phyloP scores from a whole-genome alignment of 2,329 filamentous ascomycete species.

The Gremmenia infestans region DNA sequence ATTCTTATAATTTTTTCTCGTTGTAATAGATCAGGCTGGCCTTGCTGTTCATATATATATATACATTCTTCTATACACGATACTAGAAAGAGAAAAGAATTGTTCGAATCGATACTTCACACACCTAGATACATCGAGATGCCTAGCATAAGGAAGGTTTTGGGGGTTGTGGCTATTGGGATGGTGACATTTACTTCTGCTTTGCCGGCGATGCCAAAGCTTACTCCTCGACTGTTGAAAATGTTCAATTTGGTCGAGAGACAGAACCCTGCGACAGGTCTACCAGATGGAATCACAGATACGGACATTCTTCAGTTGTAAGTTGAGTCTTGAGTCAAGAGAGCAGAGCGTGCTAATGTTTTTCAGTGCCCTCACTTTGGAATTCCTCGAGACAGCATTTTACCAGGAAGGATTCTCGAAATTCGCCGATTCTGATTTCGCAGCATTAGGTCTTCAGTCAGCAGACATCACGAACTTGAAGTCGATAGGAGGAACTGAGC shows the following conservation, averaged over 20 bases:
- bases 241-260: constrained; percentile 13
- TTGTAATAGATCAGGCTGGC: constrained; percentile 30
- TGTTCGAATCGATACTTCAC: neutral
- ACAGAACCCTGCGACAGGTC: constrained; percentile 28
- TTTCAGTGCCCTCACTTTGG: constrained; percentile 61
- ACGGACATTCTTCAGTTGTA: constrained; percentile 50
- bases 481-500: constrained; percentile 58
- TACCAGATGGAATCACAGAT: constrained; percentile 40
- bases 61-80: constrained; percentile 7
- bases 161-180: constrained; percentile 25
- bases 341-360: constrained; percentile 5
- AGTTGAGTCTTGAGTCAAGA: constrained; percentile 21
- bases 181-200: constrained; percentile 23
- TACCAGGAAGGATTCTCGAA: constrained; percentile 66
- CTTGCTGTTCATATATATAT: constrained; percentile 25
- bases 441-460: constrained; percentile 52
- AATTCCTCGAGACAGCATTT: constrained; percentile 69
- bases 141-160: constrained; percentile 28
- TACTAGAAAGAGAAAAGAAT: neutral
- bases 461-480: constrained; percentile 55
- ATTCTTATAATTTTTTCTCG: constrained; percentile 15
- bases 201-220: constrained; percentile 26
- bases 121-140: constrained; percentile 17
- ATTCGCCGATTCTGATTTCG: constrained; percentile 61
- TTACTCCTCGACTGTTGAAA: constrained; percentile 22